Conservation (phyloP, 108 stramenopile species). For the Cyclotella cryptica region DNA sequence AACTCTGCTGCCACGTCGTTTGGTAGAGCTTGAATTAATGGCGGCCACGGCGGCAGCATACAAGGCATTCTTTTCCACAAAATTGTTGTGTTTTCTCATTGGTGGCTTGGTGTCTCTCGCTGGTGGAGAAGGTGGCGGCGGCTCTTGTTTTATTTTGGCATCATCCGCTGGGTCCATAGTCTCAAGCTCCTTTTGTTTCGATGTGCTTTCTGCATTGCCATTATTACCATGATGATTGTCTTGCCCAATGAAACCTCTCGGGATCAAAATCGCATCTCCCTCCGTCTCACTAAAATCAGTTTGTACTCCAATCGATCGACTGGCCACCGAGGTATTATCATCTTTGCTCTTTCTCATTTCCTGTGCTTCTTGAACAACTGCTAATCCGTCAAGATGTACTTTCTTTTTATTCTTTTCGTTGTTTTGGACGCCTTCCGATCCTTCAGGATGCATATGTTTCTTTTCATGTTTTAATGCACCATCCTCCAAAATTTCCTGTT, state of each 20-base stretch:
- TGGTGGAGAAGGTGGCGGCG: not conserved
- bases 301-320: constrained; percentile 30
- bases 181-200: not conserved
- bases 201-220: not conserved
- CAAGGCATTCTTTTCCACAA: constrained; percentile 28
- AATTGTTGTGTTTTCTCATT: not conserved
- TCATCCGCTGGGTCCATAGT: not conserved
- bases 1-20: not conserved
- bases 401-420: not conserved
- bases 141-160: not conserved
- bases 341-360: constrained; percentile 1
- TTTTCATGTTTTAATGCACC: not conserved
- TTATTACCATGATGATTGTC: not conserved
- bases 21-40: not conserved
- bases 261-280: constrained; percentile 9
- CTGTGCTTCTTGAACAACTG: not conserved
- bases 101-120: not conserved
- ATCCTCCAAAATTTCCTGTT: not conserved
- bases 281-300: constrained; percentile 1
- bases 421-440: not conserved
- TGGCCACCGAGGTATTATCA: constrained; percentile 17
- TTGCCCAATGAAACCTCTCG: not conserved
- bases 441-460: not conserved
- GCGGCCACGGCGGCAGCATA: constrained; percentile 38
- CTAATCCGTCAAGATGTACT: constrained; percentile 17